Conservation (phyloP, 75 land plant genomes). For the Isoetes taiwanensis region DNA sequence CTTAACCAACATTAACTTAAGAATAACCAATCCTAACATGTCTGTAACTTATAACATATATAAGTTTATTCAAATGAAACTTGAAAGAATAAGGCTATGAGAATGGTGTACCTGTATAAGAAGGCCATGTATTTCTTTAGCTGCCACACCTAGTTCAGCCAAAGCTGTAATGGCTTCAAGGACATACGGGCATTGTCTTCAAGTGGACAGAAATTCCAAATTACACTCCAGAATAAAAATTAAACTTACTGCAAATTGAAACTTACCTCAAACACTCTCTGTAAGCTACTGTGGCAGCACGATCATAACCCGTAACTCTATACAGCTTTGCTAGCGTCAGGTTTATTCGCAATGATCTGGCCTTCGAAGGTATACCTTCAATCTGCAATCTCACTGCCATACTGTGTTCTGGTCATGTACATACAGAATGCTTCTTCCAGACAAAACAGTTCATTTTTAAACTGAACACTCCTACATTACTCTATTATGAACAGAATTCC, state of each 20-base stretch:
- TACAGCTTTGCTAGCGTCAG: constrained; percentile 72
- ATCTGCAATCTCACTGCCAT: constrained; percentile 36
- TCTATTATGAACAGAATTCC: too few relatives aligned
- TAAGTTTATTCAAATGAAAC: constrained; percentile 5
- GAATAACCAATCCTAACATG: too few relatives aligned
- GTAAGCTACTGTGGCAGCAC: constrained; percentile 63
- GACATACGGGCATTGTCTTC: constrained; percentile 75
- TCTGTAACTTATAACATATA: background rate
- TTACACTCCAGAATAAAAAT: too few relatives aligned
- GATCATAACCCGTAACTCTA: constrained; percentile 55
- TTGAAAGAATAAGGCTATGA: too few relatives aligned
- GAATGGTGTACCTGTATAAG: constrained; percentile 73
- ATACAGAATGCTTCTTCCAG: too few relatives aligned
- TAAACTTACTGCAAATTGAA: background rate
- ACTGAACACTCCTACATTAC: too few relatives aligned
- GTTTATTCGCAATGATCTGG: constrained; percentile 71
- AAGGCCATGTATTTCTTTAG: constrained; percentile 71
- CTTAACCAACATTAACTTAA: too few relatives aligned
- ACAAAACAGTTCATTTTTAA: too few relatives aligned
- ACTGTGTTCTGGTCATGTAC: background rate
- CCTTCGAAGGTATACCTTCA: constrained; percentile 82
- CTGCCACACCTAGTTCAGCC: constrained; percentile 65
- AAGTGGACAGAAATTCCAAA: constrained; percentile 1
- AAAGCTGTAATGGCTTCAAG: constrained; percentile 83
- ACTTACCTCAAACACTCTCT: constrained; percentile 78